These are phyloP conservation scores for Sedum album DNA, from an alignment of 164 flowering plant species.

Conservation along the genomic window DNA sequence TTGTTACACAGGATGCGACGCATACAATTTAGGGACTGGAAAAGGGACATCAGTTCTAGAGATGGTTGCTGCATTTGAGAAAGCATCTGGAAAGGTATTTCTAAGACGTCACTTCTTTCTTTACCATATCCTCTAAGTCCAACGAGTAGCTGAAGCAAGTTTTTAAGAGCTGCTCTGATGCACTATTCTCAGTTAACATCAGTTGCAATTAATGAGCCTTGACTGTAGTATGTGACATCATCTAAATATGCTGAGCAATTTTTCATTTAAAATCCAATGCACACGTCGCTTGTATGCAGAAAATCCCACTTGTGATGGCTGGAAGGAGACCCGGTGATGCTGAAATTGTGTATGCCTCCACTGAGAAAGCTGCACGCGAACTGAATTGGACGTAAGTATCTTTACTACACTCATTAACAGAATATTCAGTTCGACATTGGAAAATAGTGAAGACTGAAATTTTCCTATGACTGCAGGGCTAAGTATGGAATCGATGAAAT, in stretches of 20 bases:
- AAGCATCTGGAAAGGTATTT: slow-evolving; percentile 62
- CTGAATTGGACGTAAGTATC: slow-evolving; percentile 82
- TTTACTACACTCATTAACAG: background rate
- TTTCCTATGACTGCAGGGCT: slow-evolving; percentile 57
- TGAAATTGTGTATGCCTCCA: slow-evolving; percentile 75
- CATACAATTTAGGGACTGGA: slow-evolving; percentile 68
- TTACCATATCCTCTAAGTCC: background rate
- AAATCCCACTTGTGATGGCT: slow-evolving; percentile 76
- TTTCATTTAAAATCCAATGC: background rate
- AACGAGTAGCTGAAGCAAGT: background rate
- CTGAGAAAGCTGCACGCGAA: slow-evolving; percentile 73
- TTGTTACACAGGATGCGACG: slow-evolving; percentile 43
- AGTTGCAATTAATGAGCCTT: background rate
- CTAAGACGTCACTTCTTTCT: background rate
- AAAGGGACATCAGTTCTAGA: slow-evolving; percentile 64
- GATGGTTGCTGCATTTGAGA: slow-evolving; percentile 69
- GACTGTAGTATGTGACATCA: background rate
- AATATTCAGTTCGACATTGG: background rate
- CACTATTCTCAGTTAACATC: no score
- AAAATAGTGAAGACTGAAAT: background rate
- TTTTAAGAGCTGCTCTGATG: background rate
- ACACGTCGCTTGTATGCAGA: slow-evolving; percentile 27
- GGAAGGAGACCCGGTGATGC: slow-evolving; percentile 93
- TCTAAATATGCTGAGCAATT: background rate
- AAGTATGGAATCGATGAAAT: slow-evolving; percentile 82